phyloP scores from a whole-genome alignment of 139 green algal species.

The Coelastrella sp. region DNA sequence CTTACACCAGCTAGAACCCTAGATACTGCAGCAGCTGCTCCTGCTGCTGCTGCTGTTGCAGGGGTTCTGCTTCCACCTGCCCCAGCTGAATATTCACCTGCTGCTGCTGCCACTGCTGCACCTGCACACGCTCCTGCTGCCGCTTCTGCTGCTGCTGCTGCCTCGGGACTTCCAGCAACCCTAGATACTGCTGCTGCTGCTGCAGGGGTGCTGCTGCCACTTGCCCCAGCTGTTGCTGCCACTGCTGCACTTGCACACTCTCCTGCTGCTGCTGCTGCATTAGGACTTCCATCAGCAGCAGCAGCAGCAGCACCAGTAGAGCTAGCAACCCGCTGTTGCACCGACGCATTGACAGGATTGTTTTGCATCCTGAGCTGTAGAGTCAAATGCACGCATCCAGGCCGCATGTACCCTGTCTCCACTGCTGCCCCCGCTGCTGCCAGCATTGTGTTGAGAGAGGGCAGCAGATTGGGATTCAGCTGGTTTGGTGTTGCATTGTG shows the following conservation, averaged over 20 bases:
- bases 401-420: slow-evolving; percentile 36
- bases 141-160: no score
- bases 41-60: no score
- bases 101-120: no score
- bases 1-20: neutral
- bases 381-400: slow-evolving; percentile 29
- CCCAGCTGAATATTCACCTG: no score
- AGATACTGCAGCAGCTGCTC: neutral
- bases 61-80: no score
- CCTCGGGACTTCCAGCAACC: no score
- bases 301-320: neutral
- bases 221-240: neutral
- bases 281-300: no score
- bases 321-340: neutral
- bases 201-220: neutral
- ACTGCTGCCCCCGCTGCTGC: neutral
- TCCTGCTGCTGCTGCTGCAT: no score
- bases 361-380: neutral
- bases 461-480: slow-evolving; percentile 31
- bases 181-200: neutral
- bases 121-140: no score
- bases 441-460: slow-evolving; percentile 15
- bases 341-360: no score
- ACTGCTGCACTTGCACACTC: no score
- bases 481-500: slow-evolving; percentile 21